Evolutionary conservation across 169 alveolate genomes (phyloP), one percentile per base, ranked within the genome.

Genomic region (Plasmodium vivax): DNA sequence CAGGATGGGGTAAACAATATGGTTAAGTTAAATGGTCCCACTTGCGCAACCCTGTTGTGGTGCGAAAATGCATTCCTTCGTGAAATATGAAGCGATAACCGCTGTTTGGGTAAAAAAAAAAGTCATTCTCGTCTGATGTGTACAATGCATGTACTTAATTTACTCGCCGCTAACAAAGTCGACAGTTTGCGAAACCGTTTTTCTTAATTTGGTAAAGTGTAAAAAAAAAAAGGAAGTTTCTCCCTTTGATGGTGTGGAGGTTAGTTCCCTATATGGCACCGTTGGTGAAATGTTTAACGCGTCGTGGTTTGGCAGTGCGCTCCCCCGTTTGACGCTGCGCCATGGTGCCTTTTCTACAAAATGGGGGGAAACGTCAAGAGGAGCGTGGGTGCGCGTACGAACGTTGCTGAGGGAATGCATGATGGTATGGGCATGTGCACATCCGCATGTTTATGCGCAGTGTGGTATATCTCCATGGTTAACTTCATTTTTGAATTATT

Each of bases 281-380:
- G 75, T 19, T 62, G 38, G 34, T n/a, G 14, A n/a, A 62, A 62
- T 2, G 36, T 19, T 19, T 62, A 27, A 56, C 23, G 0, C 72
- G 23, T 56, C 23, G 72, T n/a, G 23, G 1, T 62, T 45, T 62
- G 6, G 75, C 34, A 62, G 3, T 19, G 36, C 12, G 14, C 34
- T 2, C 34, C 75, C 75, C 75, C 9, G 4, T 62, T 9, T 62
- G 36, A 19, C 19, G 27, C 75, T 62, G 75, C 75, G 0, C 36
- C 75, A 62, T 62, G 75, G 75, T 62, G 75, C 75, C 75, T 62
- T 16, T 62, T 62, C 30, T 62, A 62, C 75, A 62, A 62, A 62
- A 62, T 62, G 34, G 36, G 27, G 34, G 34, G 34, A 27, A 62
- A 62, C 14, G 19, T 14, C 56, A 9, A 45, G 56, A 10, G 75